These are phyloP conservation scores for Pouteria glomerata DNA, from an alignment of 148 eudicot genomes.

Conservation along the genomic window DNA sequence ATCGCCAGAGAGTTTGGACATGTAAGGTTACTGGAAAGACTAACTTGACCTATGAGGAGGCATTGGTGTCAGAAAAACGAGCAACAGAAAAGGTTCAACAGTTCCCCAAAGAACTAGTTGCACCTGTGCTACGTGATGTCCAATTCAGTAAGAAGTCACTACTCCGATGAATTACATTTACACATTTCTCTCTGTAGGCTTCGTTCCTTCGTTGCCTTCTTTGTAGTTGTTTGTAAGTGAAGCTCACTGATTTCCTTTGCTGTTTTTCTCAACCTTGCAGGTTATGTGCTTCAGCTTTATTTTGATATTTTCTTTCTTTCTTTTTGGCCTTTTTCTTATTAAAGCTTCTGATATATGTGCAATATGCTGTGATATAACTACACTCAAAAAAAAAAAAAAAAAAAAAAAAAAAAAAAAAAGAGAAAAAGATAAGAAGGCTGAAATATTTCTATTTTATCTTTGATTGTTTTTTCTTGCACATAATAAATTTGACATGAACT, in stretches of 20 bases:
- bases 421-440: no score
- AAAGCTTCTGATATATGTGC: background rate
- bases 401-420: background rate
- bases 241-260: background rate
- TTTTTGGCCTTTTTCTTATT: background rate
- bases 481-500: background rate
- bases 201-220: background rate
- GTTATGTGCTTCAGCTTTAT: background rate
- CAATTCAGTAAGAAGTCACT: constrained; percentile 71
- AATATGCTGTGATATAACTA: background rate
- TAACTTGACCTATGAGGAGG: constrained; percentile 92
- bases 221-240: background rate
- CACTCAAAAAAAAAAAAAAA: background rate
- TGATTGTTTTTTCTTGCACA: background rate
- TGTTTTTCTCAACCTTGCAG: background rate
- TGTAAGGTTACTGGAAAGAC: constrained; percentile 82
- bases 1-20: constrained; percentile 80
- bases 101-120: constrained; percentile 69
- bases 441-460: background rate
- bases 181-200: background rate
- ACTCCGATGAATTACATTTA: background rate
- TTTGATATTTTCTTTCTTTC: background rate
- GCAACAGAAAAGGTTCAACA: constrained; percentile 69
- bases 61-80: constrained; percentile 73
- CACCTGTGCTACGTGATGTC: constrained; percentile 59